Evolutionary conservation across 805 yeast genomes (phyloP), one percentile per base, ranked within the genome.

Genomic region (Candida maris): DNA sequence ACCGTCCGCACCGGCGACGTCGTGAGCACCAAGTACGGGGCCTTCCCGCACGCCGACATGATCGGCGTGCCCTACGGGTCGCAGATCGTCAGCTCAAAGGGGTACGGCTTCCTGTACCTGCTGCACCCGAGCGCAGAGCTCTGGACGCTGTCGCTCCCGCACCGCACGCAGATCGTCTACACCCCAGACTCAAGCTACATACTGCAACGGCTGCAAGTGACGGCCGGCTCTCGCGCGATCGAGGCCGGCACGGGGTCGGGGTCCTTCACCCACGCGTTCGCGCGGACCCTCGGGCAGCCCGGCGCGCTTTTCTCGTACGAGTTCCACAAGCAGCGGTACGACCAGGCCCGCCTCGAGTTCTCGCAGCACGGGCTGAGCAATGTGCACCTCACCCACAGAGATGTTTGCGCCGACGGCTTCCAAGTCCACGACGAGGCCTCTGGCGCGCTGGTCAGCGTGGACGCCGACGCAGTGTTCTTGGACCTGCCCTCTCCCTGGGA

Each of bases 231-330:
- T 1, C 65, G 77, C 40, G 94, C 93, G 9, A 81, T 93, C 31
- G 99, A 93, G 64, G 96, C 97, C 1, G 99, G 99, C 24, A 93
- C 99, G 0, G 99, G 98, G 0, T 85, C 96, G 5, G 99, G 94
- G 0, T 87, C 96, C 1, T 86, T 93, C 54, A 84, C 96, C 3
- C 99, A 93, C 62, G 81, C 96, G 0, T 77, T 93, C 58, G 83
- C 95, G 2, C 74, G 99, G 51, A 77, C 93, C 0, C 80, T 85
- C 2, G 77, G 76, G 2, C 42, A 44, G 1, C 52, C 51, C 1
- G 95, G 96, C 1, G 68, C 67, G 21, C 65, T 93, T 2, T 91
- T 74, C 66, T 81, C 96, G 6, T 93, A 75, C 60, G 99, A 93
- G 61, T 93, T 89, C 61, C 98, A 93, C 57, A 82, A 83, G 53